Conservation (phyloP, 2,329 filamentous ascomycete species). For the Hypoxylon sp. region DNA sequence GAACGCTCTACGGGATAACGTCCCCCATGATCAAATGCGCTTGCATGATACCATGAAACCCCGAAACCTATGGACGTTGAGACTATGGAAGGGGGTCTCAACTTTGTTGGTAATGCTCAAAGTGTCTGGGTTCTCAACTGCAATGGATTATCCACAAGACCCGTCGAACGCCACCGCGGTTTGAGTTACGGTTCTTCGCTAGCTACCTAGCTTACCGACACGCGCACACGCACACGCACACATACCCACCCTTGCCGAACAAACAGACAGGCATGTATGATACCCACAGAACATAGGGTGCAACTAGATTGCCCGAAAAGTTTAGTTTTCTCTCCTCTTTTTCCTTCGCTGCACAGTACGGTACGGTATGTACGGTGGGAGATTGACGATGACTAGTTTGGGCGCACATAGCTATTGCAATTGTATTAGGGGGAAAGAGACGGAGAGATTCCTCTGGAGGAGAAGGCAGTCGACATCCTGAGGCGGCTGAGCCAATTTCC, state of each 20-base stretch:
- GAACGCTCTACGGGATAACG: slow-evolving; percentile 35
- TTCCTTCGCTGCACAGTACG: slow-evolving; percentile 26
- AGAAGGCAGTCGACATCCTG: background rate
- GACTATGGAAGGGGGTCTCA: slow-evolving; percentile 28
- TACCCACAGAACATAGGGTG: slow-evolving; percentile 45
- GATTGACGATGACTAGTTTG: slow-evolving; percentile 30
- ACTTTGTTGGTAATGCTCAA: slow-evolving; percentile 14
- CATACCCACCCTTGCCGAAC: background rate
- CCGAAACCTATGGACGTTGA: slow-evolving; percentile 4
- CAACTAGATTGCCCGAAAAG: slow-evolving; percentile 42
- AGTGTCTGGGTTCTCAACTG: background rate
- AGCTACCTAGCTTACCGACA: slow-evolving; percentile 9
- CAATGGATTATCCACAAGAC: slow-evolving; percentile 3
- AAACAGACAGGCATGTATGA: slow-evolving; percentile 37
- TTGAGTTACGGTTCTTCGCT: background rate
- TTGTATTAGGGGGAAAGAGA: slow-evolving; percentile 4
- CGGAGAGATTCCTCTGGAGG: background rate
- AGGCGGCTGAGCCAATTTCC: background rate
- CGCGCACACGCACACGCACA: background rate
- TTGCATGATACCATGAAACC: slow-evolving; percentile 16
- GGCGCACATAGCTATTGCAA: slow-evolving; percentile 20
- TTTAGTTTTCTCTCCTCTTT: slow-evolving; percentile 25
- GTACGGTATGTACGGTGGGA: slow-evolving; percentile 12
- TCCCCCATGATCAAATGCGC: slow-evolving; percentile 20
- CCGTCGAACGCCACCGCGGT: slow-evolving; percentile 9